Base-by-base conservation (phyloP, 2,329 filamentous ascomycete species). In the Colletotrichum scovillei region DNA sequence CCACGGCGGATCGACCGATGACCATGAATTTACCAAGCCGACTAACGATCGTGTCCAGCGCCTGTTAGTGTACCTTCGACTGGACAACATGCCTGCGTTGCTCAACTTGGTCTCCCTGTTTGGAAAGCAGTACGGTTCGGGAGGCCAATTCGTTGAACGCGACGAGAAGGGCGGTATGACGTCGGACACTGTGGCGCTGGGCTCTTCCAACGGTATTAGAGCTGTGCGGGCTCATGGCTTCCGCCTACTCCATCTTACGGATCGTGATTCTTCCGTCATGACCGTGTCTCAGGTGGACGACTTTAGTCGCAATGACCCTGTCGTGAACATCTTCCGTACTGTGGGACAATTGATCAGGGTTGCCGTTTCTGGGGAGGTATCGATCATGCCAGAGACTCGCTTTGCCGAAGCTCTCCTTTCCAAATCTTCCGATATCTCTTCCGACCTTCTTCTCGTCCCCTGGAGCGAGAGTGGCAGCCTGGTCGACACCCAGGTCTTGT, bases 231-330 rank as follows among this genome's bases (percentile, higher is more conserved):
- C 95, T 0, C 94, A 97, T 78, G 96, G 95, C 38, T 84, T 98
- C n/a, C 93, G 95, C 16, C 88, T 98, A 19, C 84, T 97, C 62
- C 94, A 97, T 79, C 89, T 98, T 14, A 97, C 94, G 0, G 95
- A 98, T 78, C 95, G 96, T 88, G 93, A 94, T 55, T 98, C 96
- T 0, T 95, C 95, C 22, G 96, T 98, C 77, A 98, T 98, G 96
- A 93, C 94, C 77, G 94, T 97, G 12, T 92, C 95, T 0, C 95
- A 97, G 79, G 88, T 92, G 3, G 93, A 95, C 52, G 94, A 97
- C 62, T 89, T 91, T 74, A 89, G 90, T 30, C 87, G 89, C 7
- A 88, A 90, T 78, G 96, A 98, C 78, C 95, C 96, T 0, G 92
- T 98, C 4, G 91, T 98, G 67, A 98, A 97, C 80, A 94, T 94